Conservation (phyloP, 805 yeast species). For the Pichia nanzhaoensis region DNA sequence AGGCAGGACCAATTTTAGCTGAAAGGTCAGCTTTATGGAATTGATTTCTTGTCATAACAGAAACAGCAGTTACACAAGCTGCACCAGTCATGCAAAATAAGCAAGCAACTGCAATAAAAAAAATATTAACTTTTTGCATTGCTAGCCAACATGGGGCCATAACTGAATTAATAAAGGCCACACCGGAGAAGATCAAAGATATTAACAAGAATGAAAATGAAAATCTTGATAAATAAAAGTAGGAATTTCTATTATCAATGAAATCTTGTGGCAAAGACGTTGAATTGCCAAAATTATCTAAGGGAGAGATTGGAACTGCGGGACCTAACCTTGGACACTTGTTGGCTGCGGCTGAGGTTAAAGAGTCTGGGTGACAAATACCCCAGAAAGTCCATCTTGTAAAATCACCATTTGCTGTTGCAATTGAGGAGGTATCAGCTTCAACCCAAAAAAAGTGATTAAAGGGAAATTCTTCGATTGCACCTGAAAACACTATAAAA, state of each 20-base stretch:
- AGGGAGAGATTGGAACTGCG: slow-evolving; percentile 69
- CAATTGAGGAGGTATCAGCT: slow-evolving; percentile 56
- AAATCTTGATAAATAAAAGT: slow-evolving; percentile 60
- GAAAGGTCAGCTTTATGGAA: slow-evolving; percentile 43
- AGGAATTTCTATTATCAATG: slow-evolving; percentile 45
- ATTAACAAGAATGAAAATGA: slow-evolving; percentile 57
- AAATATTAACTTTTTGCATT: slow-evolving; percentile 47
- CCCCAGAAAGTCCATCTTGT: slow-evolving; percentile 89
- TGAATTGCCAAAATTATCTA: slow-evolving; percentile 59
- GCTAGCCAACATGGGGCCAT: slow-evolving; percentile 51
- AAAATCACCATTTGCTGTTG: slow-evolving; percentile 36
- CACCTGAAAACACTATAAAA: slow-evolving; percentile 59
- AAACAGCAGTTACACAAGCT: slow-evolving; percentile 66
- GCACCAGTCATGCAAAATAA: slow-evolving; percentile 57
- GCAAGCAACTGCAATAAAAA: slow-evolving; percentile 45
- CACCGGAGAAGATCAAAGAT: slow-evolving; percentile 55
- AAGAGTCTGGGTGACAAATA: slow-evolving; percentile 41
- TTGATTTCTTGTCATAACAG: slow-evolving; percentile 67
- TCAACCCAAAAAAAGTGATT: slow-evolving; percentile 63
- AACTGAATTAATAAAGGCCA: slow-evolving; percentile 49
- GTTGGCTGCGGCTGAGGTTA: slow-evolving; percentile 24
- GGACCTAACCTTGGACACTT: slow-evolving; percentile 44
- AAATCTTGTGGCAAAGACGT: slow-evolving; percentile 48
- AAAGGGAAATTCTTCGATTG: slow-evolving; percentile 51
- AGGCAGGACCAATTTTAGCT: slow-evolving; percentile 48